Evolutionary conservation across 2,329 filamentous ascomycete genomes (phyloP).

Genomic region (Hymenoscyphus albidus): DNA sequence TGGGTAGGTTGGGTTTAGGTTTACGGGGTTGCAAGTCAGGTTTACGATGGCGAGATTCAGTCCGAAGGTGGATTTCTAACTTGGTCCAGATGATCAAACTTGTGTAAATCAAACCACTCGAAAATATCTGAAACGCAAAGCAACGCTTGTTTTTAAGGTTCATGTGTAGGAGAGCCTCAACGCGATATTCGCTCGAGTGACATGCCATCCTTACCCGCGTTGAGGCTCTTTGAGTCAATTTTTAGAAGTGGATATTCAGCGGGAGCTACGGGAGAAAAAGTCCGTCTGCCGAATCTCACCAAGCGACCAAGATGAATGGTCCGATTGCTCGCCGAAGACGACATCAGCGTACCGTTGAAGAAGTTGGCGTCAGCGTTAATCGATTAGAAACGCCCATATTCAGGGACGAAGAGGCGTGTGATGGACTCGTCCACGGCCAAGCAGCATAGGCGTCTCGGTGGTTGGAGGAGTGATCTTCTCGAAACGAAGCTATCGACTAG

Average conservation of each 20-base stretch:
- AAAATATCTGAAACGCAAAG: neutral
- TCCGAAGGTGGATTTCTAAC: neutral
- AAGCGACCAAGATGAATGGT: neutral
- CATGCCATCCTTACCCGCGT: neutral
- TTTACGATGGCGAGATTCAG: neutral
- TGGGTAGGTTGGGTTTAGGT: neutral
- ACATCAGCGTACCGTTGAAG: neutral
- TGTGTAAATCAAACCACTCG: neutral
- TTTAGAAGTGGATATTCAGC: neutral
- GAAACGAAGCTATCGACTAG: neutral
- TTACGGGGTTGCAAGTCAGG: neutral
- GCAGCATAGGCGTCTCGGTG: neutral
- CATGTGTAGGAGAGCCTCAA: neutral
- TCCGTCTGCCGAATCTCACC: neutral
- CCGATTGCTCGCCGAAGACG: neutral
- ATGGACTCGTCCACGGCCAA: neutral
- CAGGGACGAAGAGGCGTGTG: neutral
- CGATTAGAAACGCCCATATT: neutral
- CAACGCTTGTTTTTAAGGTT: neutral
- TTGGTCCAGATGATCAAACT: neutral
- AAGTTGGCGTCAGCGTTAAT: neutral
- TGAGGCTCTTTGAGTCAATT: neutral
- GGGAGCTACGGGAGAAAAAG: neutral
- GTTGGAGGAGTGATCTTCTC: neutral
- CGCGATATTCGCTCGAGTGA: neutral